Base-by-base conservation (phyloP, 2,329 filamentous ascomycete genomes). In the Pseudocercospora vitis region DNA sequence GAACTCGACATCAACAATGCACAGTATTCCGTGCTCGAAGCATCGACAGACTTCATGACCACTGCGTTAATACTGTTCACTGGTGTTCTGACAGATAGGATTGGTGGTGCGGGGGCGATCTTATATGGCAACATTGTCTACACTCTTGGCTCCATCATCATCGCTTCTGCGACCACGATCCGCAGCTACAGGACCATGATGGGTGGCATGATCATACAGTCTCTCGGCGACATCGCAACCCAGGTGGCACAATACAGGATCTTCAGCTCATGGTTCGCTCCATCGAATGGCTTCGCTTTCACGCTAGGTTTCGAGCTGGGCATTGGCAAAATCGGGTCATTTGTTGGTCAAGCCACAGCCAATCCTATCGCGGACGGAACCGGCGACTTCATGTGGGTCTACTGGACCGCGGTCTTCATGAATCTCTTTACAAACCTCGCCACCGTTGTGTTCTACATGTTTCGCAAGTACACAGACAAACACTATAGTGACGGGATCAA, bases 171-270 rank as follows among this genome's bases (percentile, higher is more conserved):
- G 0, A 77, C 82, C 0, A 78, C 77, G 1, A 72, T 79, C 2
- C 78, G 81, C 4, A 80, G 74, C 26, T 85, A 79, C 67, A 75
- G 76, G 14, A 81, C 85, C 64, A 84, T 85, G 81, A 77, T 85
- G 31, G 75, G 73, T 12, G 82, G 81, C 1, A 69, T 76, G 29
- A 71, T 85, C 1, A 68, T 85, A 9, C 74, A 79, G 23, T 76
- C 81, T 0, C 67, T 85, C 0, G 82, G 82, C n/a, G 82, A 85
- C 56, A 82, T 84, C 16, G 80, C 82, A 0, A 85, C 83, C 0
- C 82, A 85, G 59, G 75, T 84, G 24, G 83, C 83, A 0, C 81
- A 85, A 63, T 85, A 85, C 65, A 83, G 84, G 56, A 78, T 85
- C 56, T 85, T 85, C 60, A 83, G 80, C 0, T 82, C 80, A 0